Evolutionary conservation across 768 basidiomycete species (phyloP), one percentile per base, ranked within the genome.

Genomic region (Galerina sulciceps): DNA sequence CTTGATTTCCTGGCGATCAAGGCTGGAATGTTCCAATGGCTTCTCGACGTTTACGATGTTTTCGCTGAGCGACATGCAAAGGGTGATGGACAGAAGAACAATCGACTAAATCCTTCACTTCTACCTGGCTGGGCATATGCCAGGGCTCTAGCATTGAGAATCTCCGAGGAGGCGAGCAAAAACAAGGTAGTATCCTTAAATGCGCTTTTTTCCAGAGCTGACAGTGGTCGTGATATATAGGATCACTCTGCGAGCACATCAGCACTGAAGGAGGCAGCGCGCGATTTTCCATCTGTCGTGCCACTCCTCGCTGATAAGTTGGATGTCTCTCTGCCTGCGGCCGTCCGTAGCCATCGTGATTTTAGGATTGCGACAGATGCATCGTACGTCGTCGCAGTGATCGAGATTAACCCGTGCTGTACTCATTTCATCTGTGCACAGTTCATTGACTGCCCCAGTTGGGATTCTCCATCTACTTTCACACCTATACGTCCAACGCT

Each of bases 1-100:
- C 79, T 99, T 1, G 95, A 99, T 64, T 91, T 88, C 67, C 78
- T 98, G 18, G 87, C 93, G 0, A 75, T 94, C 59, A 96, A 95
- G 70, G 81, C 89, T 0, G 86, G 87, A 23, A 89, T 95, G 85
- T 69, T 79, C 10, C 77, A 87, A 41, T 99, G 95, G 96, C 69
- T 98, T 10, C 69, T 95, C 43, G 85, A 90, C 38, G 69, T 91
- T 36, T 90, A 78, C 67, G 79, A 84, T 37, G 60, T 80, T 15
- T 85, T 84, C 59, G 71, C 73, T 15, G 64, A 69, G 6, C 67
- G 65, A 34, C 44, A 61, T 6, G 67, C 55, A 34, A 58, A 67
- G 42, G 47, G 14, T 10, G 62, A 61, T 23, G 57, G 60, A 14
- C 61, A 66, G 18, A 18, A 36, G 10, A 68, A 73, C 38, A 42